phyloP scores from a whole-genome alignment of 805 yeast species.

The Pichia ethanolica region DNA sequence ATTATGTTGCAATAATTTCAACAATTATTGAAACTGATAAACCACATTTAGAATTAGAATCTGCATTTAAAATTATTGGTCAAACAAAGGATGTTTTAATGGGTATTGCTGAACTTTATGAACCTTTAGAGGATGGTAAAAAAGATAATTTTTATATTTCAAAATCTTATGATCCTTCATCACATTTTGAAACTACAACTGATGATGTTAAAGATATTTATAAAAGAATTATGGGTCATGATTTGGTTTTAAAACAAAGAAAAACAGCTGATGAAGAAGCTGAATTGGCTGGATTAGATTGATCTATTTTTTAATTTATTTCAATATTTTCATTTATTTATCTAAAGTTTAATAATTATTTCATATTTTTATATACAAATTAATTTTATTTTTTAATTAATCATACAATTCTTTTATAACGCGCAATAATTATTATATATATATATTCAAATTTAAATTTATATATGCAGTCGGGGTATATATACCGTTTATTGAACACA shows the following conservation, averaged over 20 bases:
- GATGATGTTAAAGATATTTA: conserved; percentile 95
- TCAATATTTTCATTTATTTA: too few species aligned
- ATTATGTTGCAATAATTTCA: conserved; percentile 87
- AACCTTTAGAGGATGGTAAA: conserved; percentile 79
- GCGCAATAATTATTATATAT: too few species aligned
- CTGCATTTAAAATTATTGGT: conserved; percentile 89
- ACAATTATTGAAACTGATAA: conserved; percentile 89
- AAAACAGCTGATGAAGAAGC: conserved; percentile 59
- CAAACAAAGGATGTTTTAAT: conserved; percentile 73
- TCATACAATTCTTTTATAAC: too few species aligned
- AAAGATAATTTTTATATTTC: conserved; percentile 75
- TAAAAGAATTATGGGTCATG: conserved; percentile 86
- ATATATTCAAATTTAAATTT: too few species aligned
- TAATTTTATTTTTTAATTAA: too few species aligned
- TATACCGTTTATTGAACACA: too few species aligned
- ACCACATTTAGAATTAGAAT: conserved; percentile 87
- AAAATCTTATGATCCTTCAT: conserved; percentile 85
- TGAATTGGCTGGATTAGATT: conserved; percentile 31
- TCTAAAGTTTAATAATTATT: neutral
- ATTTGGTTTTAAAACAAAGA: conserved; percentile 77
- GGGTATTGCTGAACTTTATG: conserved; percentile 89
- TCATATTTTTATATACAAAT: neutral
- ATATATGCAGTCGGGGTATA: too few species aligned
- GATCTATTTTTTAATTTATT: neutral
- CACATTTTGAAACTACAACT: conserved; percentile 93